Evolutionary conservation across 2,329 filamentous ascomycete species (phyloP), one percentile per base, ranked within the genome.

Genomic region (Curvularia sp.): DNA sequence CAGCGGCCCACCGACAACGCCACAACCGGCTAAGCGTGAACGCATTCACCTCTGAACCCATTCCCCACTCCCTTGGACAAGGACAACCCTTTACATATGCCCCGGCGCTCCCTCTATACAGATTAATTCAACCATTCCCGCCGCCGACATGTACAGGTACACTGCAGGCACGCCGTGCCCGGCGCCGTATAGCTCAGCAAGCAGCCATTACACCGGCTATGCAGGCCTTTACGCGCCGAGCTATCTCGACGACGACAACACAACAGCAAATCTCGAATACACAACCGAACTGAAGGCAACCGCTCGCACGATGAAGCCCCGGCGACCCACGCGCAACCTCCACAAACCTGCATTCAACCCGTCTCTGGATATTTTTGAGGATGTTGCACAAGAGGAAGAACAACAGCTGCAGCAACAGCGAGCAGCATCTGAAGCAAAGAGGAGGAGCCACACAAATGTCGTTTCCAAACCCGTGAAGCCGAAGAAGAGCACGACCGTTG

Each of bases 241-340:
- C 58, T 74, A 75, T 62, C 43, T 52, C 53, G 66, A 20, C 59
- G 64, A 48, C 44, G 44, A 56, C 62, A 72, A 72, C 59, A 76
- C 75, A 18, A 77, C 75, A 0, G 65, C 73, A 18, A 75, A 75
- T 53, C 61, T 78, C 48, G 74, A 79, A 54, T 78, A 76, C 61
- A 78, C 77, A 12, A 77, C 71, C 35, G 73, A 77, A 49, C 30
- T 77, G 33, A 68, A 75, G 53, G 53, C 72, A 6, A 62, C 63
- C 12, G 47, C 73, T 24, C 62, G 66, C 41, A 68, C 72, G 39
- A 69, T 66, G 39, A 78, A 74, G 55, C 76, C 76, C 6, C 66
- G 75, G 50, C 66, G 75, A 59, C 73, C 75, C 10, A 61, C 67
- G 55, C 72, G 74, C 56, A 67, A 60, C 48, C 58, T 67, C 56